Conservation (phyloP, 257 asterid genomes). For the Gentiana dahurica region DNA sequence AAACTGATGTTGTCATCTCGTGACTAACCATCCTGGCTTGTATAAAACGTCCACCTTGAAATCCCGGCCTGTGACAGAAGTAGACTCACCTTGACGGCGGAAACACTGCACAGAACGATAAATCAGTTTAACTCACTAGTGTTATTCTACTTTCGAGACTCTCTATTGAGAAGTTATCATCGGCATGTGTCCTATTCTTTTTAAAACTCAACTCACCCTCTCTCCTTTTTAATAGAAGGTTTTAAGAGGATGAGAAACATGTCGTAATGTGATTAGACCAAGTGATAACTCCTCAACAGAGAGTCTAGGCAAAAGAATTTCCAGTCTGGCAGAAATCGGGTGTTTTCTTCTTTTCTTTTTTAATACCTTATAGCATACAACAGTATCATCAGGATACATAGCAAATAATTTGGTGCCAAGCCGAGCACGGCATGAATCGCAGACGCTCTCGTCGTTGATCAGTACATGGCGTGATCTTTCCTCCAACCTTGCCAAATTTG, state of each 20-base stretch:
- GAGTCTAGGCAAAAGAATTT: too few relatives aligned
- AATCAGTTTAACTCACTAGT: not conserved
- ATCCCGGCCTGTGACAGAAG: conserved; percentile 59
- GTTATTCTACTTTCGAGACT: too few relatives aligned
- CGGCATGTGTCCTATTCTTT: too few relatives aligned
- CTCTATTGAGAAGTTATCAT: too few relatives aligned
- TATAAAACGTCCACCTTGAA: conserved; percentile 46
- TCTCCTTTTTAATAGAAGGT: too few relatives aligned
- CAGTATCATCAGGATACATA: conserved; percentile 94
- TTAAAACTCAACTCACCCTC: too few relatives aligned
- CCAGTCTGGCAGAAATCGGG: too few relatives aligned
- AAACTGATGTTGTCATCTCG: conserved; percentile 30
- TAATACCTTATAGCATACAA: conserved; percentile 84
- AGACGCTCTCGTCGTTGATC: conserved; percentile 79
- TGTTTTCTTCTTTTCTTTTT: too few relatives aligned
- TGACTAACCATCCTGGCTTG: conserved; percentile 91
- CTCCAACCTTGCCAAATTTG: conserved; percentile 80
- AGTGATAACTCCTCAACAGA: too few relatives aligned
- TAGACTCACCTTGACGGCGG: conserved; percentile 89
- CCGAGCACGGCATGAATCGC: conserved; percentile 92
- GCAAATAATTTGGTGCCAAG: conserved; percentile 96
- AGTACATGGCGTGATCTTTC: conserved; percentile 82
- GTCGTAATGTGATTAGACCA: too few relatives aligned
- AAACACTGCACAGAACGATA: conserved; percentile 52
- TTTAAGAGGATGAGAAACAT: too few relatives aligned